Evolutionary conservation across 176 grass and related monocot species (phyloP).

Genomic region (Aegilops umbellulata): DNA sequence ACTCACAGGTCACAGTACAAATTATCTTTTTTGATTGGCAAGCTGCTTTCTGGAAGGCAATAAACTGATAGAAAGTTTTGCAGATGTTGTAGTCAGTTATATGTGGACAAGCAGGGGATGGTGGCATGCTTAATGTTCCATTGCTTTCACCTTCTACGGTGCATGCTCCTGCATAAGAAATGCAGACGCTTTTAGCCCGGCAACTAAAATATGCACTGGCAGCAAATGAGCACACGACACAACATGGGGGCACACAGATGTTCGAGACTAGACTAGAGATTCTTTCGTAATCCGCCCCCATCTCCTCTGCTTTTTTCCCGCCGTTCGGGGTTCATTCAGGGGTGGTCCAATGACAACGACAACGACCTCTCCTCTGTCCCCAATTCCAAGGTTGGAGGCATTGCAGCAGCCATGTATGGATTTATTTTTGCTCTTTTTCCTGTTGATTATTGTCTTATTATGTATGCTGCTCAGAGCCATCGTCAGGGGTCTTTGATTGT

Average conservation of each 20-base stretch:
- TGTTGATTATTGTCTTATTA: background rate
- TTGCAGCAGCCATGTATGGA: constrained; percentile 2
- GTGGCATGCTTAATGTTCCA: constrained; percentile 23
- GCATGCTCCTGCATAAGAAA: constrained; percentile 33
- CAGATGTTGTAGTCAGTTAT: background rate
- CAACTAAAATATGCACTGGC: constrained; percentile 27
- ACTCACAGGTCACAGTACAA: background rate
- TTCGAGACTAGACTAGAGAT: constrained; percentile 38
- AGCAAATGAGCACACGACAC: constrained; percentile 34
- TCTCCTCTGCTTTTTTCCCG: constrained; percentile 30
- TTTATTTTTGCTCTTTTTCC: background rate
- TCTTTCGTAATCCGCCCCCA: constrained; percentile 50
- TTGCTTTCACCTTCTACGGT: constrained; percentile 40
- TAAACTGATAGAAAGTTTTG: background rate
- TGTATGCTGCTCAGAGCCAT: background rate
- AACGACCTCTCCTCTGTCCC: constrained; percentile 41
- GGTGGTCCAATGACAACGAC: constrained; percentile 50
- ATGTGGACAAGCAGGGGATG: background rate
- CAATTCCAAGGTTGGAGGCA: constrained; percentile 36
- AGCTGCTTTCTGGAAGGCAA: background rate
- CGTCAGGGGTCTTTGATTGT: constrained; percentile 8
- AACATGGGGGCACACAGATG: constrained; percentile 22
- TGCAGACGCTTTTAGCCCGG: background rate
- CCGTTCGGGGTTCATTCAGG: constrained; percentile 20
- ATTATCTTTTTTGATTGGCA: background rate